Evolutionary conservation across 345 rosid species (phyloP).

Genomic region (Iberis pinnata): DNA sequence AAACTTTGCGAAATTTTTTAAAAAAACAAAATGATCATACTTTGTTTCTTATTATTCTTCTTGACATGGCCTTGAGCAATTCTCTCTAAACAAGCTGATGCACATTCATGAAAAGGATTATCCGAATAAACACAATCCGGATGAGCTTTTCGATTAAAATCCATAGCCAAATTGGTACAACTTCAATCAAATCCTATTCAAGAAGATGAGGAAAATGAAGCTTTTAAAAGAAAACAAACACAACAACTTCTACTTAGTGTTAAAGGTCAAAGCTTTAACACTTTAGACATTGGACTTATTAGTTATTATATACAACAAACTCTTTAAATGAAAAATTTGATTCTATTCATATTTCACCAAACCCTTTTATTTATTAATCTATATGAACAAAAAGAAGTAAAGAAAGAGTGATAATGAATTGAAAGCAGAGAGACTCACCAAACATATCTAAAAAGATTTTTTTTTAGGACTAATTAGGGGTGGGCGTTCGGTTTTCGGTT

Average conservation of each 20-base stretch:
- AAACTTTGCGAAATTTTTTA: background rate
- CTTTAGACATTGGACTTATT: conserved; percentile 2
- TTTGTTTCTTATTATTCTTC: conserved; percentile 30
- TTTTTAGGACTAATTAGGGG: background rate
- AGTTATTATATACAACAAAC: conserved; percentile 16
- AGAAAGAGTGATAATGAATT: too few species aligned
- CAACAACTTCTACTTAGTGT: conserved; percentile 1
- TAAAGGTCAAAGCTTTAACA: conserved; percentile 18
- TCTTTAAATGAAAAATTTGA: conserved; percentile 18
- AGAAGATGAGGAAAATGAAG: too few species aligned
- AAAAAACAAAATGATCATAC: background rate
- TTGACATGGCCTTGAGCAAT: conserved; percentile 34
- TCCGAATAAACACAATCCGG: conserved; percentile 30
- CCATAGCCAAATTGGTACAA: conserved; percentile 15
- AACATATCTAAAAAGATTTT: conserved; percentile 13
- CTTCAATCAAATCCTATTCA: background rate
- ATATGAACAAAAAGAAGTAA: background rate
- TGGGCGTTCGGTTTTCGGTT: too few species aligned
- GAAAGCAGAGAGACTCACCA: conserved; percentile 25
- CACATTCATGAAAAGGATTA: conserved; percentile 35
- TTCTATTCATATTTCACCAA: conserved; percentile 28
- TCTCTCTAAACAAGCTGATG: conserved; percentile 32
- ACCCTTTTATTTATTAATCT: conserved; percentile 21
- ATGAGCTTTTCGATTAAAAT: conserved; percentile 20
- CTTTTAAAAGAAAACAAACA: too few species aligned